phyloP scores from a whole-genome alignment of 2,329 filamentous ascomycete genomes.

The Pestalotiopsis sp. region DNA sequence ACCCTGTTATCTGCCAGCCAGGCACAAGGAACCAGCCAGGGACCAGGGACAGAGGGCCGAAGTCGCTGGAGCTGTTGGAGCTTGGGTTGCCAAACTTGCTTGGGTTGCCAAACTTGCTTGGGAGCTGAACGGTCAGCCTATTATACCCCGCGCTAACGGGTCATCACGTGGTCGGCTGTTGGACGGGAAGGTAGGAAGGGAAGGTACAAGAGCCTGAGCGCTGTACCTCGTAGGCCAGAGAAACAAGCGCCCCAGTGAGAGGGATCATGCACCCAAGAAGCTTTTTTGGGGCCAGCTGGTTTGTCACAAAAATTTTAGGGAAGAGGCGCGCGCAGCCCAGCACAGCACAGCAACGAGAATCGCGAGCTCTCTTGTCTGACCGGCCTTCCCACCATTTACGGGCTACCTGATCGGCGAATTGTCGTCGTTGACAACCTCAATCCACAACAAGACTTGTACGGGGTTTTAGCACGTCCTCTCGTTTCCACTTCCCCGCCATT shows the following conservation, averaged over 20 bases:
- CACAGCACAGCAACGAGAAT: neutral
- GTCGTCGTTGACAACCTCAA: constrained; percentile 5
- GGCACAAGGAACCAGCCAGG: neutral
- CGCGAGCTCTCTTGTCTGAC: neutral
- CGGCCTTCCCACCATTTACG: neutral
- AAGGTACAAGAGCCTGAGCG: no score
- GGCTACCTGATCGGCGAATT: neutral
- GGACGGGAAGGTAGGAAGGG: neutral
- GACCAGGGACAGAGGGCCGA: neutral
- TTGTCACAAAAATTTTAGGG: neutral
- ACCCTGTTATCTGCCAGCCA: neutral
- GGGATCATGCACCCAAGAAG: neutral
- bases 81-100: neutral
- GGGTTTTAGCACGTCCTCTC: constrained; percentile 3
- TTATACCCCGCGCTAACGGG: neutral
- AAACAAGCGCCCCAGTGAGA: no score
- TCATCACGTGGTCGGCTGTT: neutral
- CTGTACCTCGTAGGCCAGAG: no score
- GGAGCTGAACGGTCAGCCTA: neutral
- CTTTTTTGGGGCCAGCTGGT: neutral
- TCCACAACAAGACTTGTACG: neutral
- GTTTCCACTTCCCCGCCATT: constrained; percentile 12
- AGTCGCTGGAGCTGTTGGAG: neutral
- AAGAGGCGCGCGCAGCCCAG: neutral
- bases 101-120: neutral